Evolutionary conservation across 106 monocot genomes (phyloP).

Genomic region (Dendrobium chrysotoxum): DNA sequence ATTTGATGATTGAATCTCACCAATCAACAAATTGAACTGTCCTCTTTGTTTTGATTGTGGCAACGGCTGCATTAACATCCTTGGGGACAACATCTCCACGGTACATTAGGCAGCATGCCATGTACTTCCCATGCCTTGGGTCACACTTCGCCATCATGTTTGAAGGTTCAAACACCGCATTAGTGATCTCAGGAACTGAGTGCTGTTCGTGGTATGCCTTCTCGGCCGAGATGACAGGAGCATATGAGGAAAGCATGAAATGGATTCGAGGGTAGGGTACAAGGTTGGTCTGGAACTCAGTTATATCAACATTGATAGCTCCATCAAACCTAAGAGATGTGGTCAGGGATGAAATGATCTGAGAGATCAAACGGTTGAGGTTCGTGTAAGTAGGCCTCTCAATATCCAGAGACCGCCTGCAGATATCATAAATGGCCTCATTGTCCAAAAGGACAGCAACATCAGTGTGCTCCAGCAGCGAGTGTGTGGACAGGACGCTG

Average conservation of each 20-base stretch:
- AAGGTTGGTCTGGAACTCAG: conserved; percentile 23
- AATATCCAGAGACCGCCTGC: conserved; percentile 74
- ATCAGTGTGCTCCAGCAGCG: conserved; percentile 86
- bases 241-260: conserved; percentile 24
- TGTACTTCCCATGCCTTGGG: conserved; percentile 24
- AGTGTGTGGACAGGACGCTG: conserved; percentile 85
- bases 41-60: conserved; percentile 22
- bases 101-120: conserved; percentile 25
- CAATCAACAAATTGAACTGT: conserved; percentile 21
- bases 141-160: conserved; percentile 26
- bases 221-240: conserved; percentile 24
- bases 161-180: conserved; percentile 19
- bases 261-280: conserved; percentile 22
- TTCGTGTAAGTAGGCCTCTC: conserved; percentile 86
- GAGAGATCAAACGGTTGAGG: conserved; percentile 77
- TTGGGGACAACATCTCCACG: conserved; percentile 24
- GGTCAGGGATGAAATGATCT: conserved; percentile 80
- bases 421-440: conserved; percentile 82
- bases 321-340: conserved; percentile 49
- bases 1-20: neutral
- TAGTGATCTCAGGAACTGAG: conserved; percentile 20
- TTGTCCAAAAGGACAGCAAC: conserved; percentile 81
- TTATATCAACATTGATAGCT: conserved; percentile 23
- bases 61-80: conserved; percentile 21
- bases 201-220: conserved; percentile 25